These are phyloP conservation scores for Pisolithus microcarpus DNA, from an alignment of 768 basidiomycete genomes.

Conservation along the genomic window DNA sequence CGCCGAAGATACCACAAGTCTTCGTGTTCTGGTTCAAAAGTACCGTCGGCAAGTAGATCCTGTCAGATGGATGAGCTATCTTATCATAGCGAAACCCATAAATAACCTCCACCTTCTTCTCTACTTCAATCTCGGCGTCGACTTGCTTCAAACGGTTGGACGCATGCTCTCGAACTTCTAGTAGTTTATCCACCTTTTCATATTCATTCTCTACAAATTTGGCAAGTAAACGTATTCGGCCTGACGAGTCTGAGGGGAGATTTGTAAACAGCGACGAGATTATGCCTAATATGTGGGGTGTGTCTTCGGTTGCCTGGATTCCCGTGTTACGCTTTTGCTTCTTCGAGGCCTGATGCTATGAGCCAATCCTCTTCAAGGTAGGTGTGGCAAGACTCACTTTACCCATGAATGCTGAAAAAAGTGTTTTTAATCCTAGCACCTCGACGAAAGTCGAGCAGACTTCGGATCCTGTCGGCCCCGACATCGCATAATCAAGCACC, in stretches of 20 bases:
- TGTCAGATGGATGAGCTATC: constrained; percentile 16
- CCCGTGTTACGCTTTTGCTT: constrained; percentile 50
- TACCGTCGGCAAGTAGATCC: constrained; percentile 51
- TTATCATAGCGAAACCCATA: neutral
- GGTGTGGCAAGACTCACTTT: constrained; percentile 48
- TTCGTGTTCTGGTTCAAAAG: constrained; percentile 57
- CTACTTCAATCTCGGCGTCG: constrained; percentile 61
- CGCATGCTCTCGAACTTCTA: constrained; percentile 78
- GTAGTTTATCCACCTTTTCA: constrained; percentile 88
- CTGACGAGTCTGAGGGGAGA: constrained; percentile 75
- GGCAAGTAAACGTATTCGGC: constrained; percentile 72
- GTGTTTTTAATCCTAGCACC: constrained; percentile 75
- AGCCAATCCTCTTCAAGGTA: constrained; percentile 7
- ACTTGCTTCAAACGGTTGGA: constrained; percentile 49
- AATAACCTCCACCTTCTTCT: constrained; percentile 48
- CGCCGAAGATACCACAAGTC: constrained; percentile 80
- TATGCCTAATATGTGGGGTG: constrained; percentile 81
- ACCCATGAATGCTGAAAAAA: constrained; percentile 92
- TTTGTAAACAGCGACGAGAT: constrained; percentile 83
- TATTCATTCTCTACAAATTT: constrained; percentile 94
- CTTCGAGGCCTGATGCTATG: constrained; percentile 39
- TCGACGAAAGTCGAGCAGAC: constrained; percentile 85
- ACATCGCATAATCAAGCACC: constrained; percentile 84
- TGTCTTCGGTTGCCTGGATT: constrained; percentile 67
- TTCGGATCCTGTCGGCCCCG: constrained; percentile 59